Conservation (phyloP, 2,329 filamentous ascomycete genomes). For the Exophiala alcalophila region DNA sequence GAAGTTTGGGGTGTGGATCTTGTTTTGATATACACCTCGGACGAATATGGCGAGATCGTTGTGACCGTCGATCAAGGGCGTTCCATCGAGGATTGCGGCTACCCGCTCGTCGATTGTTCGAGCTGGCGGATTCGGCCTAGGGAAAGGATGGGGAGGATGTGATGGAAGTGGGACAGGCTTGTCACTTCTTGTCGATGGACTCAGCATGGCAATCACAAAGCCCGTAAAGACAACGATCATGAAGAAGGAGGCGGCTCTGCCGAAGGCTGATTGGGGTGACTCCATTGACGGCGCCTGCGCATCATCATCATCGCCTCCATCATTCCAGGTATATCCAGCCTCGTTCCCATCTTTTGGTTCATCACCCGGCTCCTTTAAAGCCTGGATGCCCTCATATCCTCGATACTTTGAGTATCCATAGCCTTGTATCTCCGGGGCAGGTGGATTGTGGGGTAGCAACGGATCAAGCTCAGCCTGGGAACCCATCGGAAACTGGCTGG, state of each 20-base stretch:
- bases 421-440: slow-evolving; percentile 31
- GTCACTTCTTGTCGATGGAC: slow-evolving; percentile 7
- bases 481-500: too few species aligned
- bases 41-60: slow-evolving; percentile 80
- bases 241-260: slow-evolving; percentile 23
- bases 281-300: slow-evolving; percentile 8
- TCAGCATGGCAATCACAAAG: slow-evolving; percentile 24
- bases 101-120: slow-evolving; percentile 40
- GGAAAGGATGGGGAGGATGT: slow-evolving; percentile 5
- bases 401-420: slow-evolving; percentile 20
- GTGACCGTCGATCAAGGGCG: slow-evolving; percentile 69
- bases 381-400: slow-evolving; percentile 7
- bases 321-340: neutral
- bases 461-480: slow-evolving; percentile 28
- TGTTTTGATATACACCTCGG: slow-evolving; percentile 65
- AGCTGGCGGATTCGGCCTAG: neutral
- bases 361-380: slow-evolving; percentile 3
- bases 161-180: slow-evolving; percentile 8
- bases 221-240: slow-evolving; percentile 26
- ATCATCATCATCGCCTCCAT: slow-evolving; percentile 23
- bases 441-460: slow-evolving; percentile 28
- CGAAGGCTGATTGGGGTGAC: slow-evolving; percentile 18
- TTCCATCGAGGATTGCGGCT: slow-evolving; percentile 44
- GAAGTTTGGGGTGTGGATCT: slow-evolving; percentile 73
- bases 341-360: slow-evolving; percentile 7